These are phyloP conservation scores for Fusarium xyrophilum DNA, from an alignment of 2,329 filamentous ascomycete species.

Conservation along the genomic window DNA sequence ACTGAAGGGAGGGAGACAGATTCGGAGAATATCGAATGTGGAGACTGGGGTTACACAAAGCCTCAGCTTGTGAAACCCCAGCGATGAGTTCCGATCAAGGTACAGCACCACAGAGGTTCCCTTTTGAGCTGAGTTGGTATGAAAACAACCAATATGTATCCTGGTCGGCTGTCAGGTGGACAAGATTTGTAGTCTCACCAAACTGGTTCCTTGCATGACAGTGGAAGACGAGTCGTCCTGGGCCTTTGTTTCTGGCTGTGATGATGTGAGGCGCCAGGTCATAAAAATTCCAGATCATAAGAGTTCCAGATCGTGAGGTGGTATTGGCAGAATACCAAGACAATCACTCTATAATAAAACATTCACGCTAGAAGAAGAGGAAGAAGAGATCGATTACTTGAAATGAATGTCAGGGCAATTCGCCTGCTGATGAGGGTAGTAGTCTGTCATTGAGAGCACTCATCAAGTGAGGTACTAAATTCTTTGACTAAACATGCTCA, in stretches of 20 bases:
- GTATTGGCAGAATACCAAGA: not conserved
- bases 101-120: conserved; percentile 13
- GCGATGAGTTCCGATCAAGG: conserved; percentile 7
- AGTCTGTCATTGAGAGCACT: not conserved
- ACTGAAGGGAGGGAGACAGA: conserved; percentile 1
- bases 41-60: conserved; percentile 24
- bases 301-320: not conserved
- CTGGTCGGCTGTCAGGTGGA: conserved; percentile 19
- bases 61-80: conserved; percentile 25
- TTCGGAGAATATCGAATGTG: conserved; percentile 33
- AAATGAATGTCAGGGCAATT: not conserved
- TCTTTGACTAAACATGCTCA: not conserved
- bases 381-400: not conserved
- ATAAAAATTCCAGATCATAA: not conserved
- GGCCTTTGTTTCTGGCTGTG: conserved; percentile 4
- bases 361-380: not conserved
- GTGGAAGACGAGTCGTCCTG: conserved; percentile 9
- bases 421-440: not conserved
- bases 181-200: conserved; percentile 24
- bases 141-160: conserved; percentile 22
- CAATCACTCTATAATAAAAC: not conserved
- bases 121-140: conserved; percentile 16
- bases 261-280: not conserved
- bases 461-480: not conserved
- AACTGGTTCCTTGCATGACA: conserved; percentile 36